Evolutionary conservation across 1,284 basidiomycete species (phyloP), one percentile per base, ranked within the genome.

Genomic region (Melampsora americana): DNA sequence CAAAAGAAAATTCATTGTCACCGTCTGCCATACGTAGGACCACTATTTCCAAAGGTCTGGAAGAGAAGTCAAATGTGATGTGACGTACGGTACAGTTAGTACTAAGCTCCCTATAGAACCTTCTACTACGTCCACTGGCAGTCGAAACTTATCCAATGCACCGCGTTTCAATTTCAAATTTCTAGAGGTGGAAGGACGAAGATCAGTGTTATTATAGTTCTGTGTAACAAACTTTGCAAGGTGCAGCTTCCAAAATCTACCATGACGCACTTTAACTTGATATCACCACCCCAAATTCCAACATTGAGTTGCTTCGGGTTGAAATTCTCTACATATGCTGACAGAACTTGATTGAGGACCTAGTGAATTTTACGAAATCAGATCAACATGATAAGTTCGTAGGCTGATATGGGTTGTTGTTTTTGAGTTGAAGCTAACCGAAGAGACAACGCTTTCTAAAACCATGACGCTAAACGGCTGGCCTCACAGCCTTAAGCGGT

Each of bases 91-190:
- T 48, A 77, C 74, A n/a, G 66, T 77, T 35, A 77, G 62, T 35
- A 77, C 46, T 23, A 77, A 59, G 44, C 66, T 69, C 35, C 74
- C 68, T 18, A 77, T 77, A 1, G 74, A 77, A 53, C 82, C 96
- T 86, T 99, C 93, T 26, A 93, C 86, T 39, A 99, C 94, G 85
- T 99, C 95, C 4, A 99, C 90, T 0, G 97, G 97, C 23, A 99
- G 86, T 75, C 93, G 88, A 82, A 99, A 96, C 83, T 97, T 95
- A 84, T 99, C 96, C 77, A 99, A 86, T 0, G 93, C 93, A 60
- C 92, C 92, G 83, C 90, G 95, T 86, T 97, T 99, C 80, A 99
- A 66, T 35, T 77, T 77, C 12, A 77, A 59, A 59, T 77, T 32
- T 66, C 74, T 77, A n/a, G 28, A 16, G 56, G 82, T 86, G 98